Conservation (phyloP, 179 eudicot species). For the Silene vulgaris region DNA sequence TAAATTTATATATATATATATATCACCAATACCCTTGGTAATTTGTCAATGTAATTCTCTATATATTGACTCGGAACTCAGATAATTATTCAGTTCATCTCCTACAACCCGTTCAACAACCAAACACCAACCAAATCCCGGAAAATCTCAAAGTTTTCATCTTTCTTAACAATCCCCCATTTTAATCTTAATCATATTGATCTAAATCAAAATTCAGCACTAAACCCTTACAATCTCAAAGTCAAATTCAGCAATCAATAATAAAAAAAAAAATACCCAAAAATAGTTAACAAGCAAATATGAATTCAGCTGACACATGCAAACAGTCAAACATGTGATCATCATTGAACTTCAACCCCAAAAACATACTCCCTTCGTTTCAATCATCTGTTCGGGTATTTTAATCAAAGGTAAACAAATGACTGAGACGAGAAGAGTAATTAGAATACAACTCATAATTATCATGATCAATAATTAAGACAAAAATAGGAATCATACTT, state of each 20-base stretch:
- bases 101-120: background rate
- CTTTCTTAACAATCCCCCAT: background rate
- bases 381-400: background rate
- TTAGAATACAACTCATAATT: background rate
- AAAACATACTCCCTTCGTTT: background rate
- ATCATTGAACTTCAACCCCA: conserved; percentile 17
- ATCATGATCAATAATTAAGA: background rate
- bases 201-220: conserved; percentile 22
- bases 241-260: conserved; percentile 14
- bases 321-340: conserved; percentile 15
- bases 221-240: conserved; percentile 12
- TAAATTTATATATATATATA: background rate
- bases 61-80: background rate
- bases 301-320: background rate
- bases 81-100: background rate
- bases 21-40: background rate
- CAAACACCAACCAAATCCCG: background rate
- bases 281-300: background rate
- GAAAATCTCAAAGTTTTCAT: background rate
- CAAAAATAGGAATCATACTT: background rate
- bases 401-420: background rate
- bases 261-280: background rate
- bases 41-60: background rate
- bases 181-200: conserved; percentile 7
- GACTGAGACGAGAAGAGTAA: background rate